Evolutionary conservation across 2,329 filamentous ascomycete species (phyloP), one percentile per base, ranked within the genome.

Genomic region (Alternaria ventricosa): DNA sequence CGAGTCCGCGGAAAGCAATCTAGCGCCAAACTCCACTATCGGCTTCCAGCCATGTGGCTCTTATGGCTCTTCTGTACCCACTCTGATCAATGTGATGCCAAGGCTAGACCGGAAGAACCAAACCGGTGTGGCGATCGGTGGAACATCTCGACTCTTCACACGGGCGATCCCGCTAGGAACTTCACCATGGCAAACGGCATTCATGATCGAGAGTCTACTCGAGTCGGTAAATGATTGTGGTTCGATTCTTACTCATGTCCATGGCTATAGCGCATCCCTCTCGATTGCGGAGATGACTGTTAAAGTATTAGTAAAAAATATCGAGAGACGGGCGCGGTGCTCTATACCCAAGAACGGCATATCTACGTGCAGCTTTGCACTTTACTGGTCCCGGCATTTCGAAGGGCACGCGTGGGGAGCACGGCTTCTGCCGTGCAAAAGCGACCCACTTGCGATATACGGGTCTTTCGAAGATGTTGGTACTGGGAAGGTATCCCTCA

Each of bases 61-160:
- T 28, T 63, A 46, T 46, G 28, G 46, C 53, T 27, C 51, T 56
- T 20, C 25, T 53, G 64, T 67, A 66, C 58, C 64, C 64, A 69
- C 64, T 55, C 57, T 22, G 49, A 27, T 23, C 20, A 55, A 63
- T 47, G 64, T 71, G 64, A 68, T 71, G 69, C 70, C 70, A 70
- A 72, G 70, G 50, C 60, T 43, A 25, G 7, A 3, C 13, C 70
- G 67, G 64, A 67, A 60, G 49, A 53, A 64, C 44, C 49, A 55
- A 59, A 51, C 66, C 64, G 64, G n/a, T 57, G 43, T 50, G 58
- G 60, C 65, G 65, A 71, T 72, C 64, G 67, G 65, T 65, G 65
- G 36, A 65, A 50, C 64, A 63, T 56, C 23, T 28, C 45, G 55
- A 63, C 54, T 65, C 36, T 62, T 51, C 11, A 47, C 44, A 25